Percentiles rank a stretch among this genome's conserved stretches.
phyloP scores from a whole-genome alignment of 495 filamentous ascomycete species.

The Penicillium crystallinum region DNA sequence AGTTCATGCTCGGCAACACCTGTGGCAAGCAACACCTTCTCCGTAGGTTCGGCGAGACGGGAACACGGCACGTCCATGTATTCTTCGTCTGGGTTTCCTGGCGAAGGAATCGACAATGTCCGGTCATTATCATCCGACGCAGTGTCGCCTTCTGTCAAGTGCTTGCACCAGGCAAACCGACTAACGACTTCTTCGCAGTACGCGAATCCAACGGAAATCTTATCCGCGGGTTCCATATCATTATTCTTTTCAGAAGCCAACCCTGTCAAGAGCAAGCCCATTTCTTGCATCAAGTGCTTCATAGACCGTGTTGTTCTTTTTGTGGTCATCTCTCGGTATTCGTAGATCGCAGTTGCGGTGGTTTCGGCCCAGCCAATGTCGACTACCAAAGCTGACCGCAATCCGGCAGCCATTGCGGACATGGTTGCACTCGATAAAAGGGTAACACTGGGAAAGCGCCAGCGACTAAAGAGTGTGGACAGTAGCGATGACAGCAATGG shows the following conservation, averaged over 20 bases:
- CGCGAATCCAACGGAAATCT: constrained; percentile 56
- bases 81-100: constrained; percentile 32
- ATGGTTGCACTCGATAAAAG: constrained; percentile 70
- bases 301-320: constrained; percentile 68
- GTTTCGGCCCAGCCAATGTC: constrained; percentile 93
- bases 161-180: constrained; percentile 72
- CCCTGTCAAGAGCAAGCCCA: constrained; percentile 56
- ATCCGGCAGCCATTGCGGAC: constrained; percentile 68
- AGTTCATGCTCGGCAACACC: constrained; percentile 50
- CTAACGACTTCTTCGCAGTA: constrained; percentile 72
- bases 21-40: constrained; percentile 64
- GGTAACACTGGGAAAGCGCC: constrained; percentile 76
- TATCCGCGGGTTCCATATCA: constrained; percentile 10
- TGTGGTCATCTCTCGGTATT: constrained; percentile 72
- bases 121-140: neutral
- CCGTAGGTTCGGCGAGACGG: constrained; percentile 65
- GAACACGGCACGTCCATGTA: constrained; percentile 58
- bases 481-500: constrained; percentile 69
- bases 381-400: constrained; percentile 74
- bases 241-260: constrained; percentile 16
- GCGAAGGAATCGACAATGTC: constrained; percentile 40
- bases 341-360: constrained; percentile 73
- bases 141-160: constrained; percentile 12
- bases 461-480: constrained; percentile 70
- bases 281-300: constrained; percentile 61